phyloP scores from a whole-genome alignment of 306 rosid genomes.

The Vicia villosa region DNA sequence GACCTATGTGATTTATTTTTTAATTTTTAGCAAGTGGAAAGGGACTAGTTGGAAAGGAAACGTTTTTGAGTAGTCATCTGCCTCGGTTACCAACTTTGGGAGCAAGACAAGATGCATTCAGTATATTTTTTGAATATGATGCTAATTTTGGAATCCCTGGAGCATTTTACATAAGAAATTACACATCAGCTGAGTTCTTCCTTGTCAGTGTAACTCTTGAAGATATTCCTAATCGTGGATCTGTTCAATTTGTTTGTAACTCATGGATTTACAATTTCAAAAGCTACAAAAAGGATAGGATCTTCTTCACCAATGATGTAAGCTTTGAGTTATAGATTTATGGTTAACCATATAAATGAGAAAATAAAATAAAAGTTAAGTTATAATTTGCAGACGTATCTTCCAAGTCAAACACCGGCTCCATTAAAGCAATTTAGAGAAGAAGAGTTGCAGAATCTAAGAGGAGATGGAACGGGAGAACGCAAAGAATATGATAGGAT shows the following conservation, averaged over 20 bases:
- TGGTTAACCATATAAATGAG: not conserved
- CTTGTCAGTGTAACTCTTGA: constrained; percentile 61
- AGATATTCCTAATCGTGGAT: constrained; percentile 56
- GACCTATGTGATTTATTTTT: not conserved
- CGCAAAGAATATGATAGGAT: constrained; percentile 32
- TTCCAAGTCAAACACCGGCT: constrained; percentile 37
- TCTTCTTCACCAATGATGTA: constrained; percentile 74
- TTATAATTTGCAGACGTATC: constrained; percentile 23
- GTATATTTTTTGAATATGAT: constrained; percentile 54
- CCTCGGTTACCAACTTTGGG: constrained; percentile 47
- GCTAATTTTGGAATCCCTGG: constrained; percentile 58
- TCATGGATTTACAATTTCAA: constrained; percentile 68
- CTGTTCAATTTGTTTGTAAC: constrained; percentile 61
- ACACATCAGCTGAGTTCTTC: constrained; percentile 47
- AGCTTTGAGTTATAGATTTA: not conserved
- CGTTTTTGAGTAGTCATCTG: constrained; percentile 46
- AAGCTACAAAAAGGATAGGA: constrained; percentile 46
- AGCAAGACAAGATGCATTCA: constrained; percentile 51
- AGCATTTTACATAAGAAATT: constrained; percentile 50
- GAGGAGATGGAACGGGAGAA: constrained; percentile 41
- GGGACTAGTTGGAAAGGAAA: constrained; percentile 57
- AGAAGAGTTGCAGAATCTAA: constrained; percentile 34
- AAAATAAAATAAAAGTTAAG: not conserved
- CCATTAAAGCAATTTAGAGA: constrained; percentile 25
- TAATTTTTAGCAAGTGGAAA: constrained; percentile 41